phyloP scores from a whole-genome alignment of 2,329 filamentous ascomycete species.

The Elsinoe batatas region DNA sequence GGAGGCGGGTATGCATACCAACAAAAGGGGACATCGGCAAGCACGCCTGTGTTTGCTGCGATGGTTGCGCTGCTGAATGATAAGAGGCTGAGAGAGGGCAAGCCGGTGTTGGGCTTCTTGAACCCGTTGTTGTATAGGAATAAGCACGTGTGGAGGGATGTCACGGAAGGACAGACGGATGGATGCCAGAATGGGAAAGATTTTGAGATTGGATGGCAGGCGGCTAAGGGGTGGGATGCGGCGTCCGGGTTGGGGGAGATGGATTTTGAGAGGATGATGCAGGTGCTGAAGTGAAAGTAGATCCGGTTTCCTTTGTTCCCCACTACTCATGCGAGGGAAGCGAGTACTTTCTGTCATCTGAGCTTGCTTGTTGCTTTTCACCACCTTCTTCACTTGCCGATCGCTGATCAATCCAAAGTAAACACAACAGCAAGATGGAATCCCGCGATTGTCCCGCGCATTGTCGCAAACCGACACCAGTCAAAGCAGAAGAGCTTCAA shows the following conservation, averaged over 20 bases:
- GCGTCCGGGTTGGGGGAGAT: slow-evolving; percentile 26
- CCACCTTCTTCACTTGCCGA: too few species aligned
- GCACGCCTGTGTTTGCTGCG: slow-evolving; percentile 48
- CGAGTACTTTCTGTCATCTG: too few species aligned
- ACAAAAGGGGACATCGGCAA: slow-evolving; percentile 41
- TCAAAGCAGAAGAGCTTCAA: too few species aligned
- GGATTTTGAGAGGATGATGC: slow-evolving; percentile 16
- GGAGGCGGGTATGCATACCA: slow-evolving; percentile 23
- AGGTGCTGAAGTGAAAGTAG: slow-evolving; percentile 15
- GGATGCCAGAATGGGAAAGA: background rate
- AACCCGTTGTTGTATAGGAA: slow-evolving; percentile 50
- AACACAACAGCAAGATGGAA: too few species aligned
- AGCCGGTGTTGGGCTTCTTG: slow-evolving; percentile 44
- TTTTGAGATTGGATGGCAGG: slow-evolving; percentile 15
- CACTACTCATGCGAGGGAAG: too few species aligned
- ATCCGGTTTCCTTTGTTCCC: too few species aligned
- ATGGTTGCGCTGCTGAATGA: slow-evolving; percentile 56
- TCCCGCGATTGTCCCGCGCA: too few species aligned
- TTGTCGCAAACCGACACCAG: too few species aligned
- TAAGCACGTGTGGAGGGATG: slow-evolving; percentile 41
- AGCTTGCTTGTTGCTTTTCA: too few species aligned
- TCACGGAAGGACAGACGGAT: slow-evolving; percentile 25
- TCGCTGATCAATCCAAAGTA: too few species aligned
- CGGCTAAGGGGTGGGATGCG: slow-evolving; percentile 25
- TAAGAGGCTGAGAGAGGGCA: slow-evolving; percentile 42